These are phyloP conservation scores for Skeletonema costatum DNA, from an alignment of 108 stramenopile genomes.

Conservation along the genomic window DNA sequence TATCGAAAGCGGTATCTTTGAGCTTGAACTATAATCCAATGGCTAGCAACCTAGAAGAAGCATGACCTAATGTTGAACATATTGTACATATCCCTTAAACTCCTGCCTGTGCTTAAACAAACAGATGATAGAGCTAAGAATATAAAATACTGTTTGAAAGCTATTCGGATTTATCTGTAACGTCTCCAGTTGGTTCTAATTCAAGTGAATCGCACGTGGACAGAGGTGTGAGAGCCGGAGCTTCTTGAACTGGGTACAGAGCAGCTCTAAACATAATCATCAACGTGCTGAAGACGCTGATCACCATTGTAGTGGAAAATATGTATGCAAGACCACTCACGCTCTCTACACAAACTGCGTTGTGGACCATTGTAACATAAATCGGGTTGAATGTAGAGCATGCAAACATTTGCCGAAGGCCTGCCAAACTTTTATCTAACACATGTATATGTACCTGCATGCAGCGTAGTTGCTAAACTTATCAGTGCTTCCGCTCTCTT, in stretches of 20 bases:
- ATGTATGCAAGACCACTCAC: too few relatives aligned
- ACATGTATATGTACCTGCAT: too few relatives aligned
- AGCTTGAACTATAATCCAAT: background rate
- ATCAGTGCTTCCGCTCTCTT: too few relatives aligned
- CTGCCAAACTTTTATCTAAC: too few relatives aligned
- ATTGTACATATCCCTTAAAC: background rate
- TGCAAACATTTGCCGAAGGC: too few relatives aligned
- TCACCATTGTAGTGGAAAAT: too few relatives aligned
- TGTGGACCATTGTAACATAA: too few relatives aligned
- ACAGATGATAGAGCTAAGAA: background rate
- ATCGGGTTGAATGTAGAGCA: too few relatives aligned
- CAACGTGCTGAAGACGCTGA: too few relatives aligned
- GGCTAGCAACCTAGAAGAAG: background rate
- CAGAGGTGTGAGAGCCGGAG: background rate
- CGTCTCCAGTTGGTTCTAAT: background rate
- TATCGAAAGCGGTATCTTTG: background rate
- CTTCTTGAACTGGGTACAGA: slow-evolving; percentile 2
- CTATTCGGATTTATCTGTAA: background rate
- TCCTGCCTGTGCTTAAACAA: background rate
- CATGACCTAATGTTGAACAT: background rate
- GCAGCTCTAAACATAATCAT: slow-evolving; percentile 4
- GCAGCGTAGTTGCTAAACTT: too few relatives aligned
- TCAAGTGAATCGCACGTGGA: background rate
- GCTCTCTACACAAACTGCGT: too few relatives aligned
- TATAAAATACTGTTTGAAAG: background rate